phyloP scores from a whole-genome alignment of 352 stramenopile species.

The Pythium oligandrum region DNA sequence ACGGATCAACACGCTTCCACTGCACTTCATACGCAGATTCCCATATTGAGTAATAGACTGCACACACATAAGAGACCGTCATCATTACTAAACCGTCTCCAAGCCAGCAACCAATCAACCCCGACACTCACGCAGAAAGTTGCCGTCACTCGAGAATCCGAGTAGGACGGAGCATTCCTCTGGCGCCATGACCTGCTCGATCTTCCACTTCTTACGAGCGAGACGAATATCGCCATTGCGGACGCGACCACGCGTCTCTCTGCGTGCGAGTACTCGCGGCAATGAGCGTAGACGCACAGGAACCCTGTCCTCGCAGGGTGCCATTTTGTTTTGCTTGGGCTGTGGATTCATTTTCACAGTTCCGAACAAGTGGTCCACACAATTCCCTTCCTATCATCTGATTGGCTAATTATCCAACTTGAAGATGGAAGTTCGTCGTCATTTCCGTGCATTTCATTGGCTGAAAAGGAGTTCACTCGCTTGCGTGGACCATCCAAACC shows the following conservation, averaged over 20 bases:
- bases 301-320: neutral
- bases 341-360: slow-evolving; percentile 4
- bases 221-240: neutral
- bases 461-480: neutral
- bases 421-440: slow-evolving; percentile 12
- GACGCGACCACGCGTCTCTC: slow-evolving; percentile 1
- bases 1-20: slow-evolving; percentile 32
- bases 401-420: slow-evolving; percentile 7
- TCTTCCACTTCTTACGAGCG: neutral
- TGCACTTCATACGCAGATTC: slow-evolving; percentile 34
- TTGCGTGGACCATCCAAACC: no score
- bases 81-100: neutral
- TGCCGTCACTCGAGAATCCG: slow-evolving; percentile 64
- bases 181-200: slow-evolving; percentile 28
- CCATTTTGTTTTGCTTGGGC: neutral
- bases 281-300: neutral
- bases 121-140: slow-evolving; percentile 39
- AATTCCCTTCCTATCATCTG: neutral
- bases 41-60: slow-evolving; percentile 50
- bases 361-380: slow-evolving; percentile 2
- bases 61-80: neutral
- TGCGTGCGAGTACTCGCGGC: slow-evolving; percentile 1
- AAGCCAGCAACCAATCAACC: slow-evolving; percentile 1
- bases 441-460: slow-evolving; percentile 6
- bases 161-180: slow-evolving; percentile 49